These are phyloP conservation scores for Peronospora belbahrii DNA, from an alignment of 352 stramenopile genomes.

Conservation along the genomic window DNA sequence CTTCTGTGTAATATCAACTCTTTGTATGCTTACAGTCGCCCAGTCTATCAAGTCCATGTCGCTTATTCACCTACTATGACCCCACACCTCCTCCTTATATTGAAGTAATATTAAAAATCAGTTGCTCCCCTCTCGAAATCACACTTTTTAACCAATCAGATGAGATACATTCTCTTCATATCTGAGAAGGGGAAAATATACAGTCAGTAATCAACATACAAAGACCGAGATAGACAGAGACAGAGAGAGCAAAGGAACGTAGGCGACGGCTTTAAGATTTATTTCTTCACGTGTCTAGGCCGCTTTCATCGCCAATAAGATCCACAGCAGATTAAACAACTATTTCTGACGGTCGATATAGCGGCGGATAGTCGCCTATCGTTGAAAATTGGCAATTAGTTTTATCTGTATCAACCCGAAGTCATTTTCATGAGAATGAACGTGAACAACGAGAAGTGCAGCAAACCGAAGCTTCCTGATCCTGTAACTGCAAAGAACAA, in stretches of 20 bases:
- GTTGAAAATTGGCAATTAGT: slow-evolving; percentile 26
- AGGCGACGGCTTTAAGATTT: slow-evolving; percentile 2
- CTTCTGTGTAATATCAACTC: no score
- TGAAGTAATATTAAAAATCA: no score
- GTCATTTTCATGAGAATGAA: slow-evolving; percentile 24
- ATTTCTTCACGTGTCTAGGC: slow-evolving; percentile 9
- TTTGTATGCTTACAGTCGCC: no score
- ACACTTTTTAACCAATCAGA: no score
- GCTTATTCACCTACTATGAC: no score
- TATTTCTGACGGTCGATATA: no score
- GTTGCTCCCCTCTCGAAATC: no score
- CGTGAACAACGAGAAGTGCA: slow-evolving; percentile 25
- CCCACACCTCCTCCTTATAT: no score
- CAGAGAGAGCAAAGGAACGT: slow-evolving; percentile 2
- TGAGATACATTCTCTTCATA: no score
- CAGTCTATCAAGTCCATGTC: no score
- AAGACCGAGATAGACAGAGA: slow-evolving; percentile 12
- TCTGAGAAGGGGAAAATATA: slow-evolving; percentile 15
- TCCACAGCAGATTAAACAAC: no score
- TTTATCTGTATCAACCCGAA: slow-evolving; percentile 13
- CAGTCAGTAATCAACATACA: slow-evolving; percentile 6
- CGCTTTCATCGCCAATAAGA: no score
- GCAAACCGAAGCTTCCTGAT: slow-evolving; percentile 21
- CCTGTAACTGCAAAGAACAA: slow-evolving; percentile 6
- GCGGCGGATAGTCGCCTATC: slow-evolving; percentile 5